phyloP scores from a whole-genome alignment of 805 yeast genomes.

The Teunomyces tritomae region DNA sequence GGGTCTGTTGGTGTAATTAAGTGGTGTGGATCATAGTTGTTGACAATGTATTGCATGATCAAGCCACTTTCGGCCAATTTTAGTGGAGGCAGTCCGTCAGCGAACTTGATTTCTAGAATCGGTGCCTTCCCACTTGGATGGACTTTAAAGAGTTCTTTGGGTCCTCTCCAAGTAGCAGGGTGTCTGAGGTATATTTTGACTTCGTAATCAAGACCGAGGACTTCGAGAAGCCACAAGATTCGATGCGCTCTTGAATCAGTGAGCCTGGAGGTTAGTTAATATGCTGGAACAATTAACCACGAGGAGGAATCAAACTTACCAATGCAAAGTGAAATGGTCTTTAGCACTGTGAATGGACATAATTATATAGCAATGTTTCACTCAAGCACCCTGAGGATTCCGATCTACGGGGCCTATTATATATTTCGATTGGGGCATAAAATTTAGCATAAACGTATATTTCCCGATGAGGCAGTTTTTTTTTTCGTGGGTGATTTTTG shows the following conservation, averaged over 20 bases:
- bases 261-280: slow-evolving; percentile 29
- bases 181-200: slow-evolving; percentile 52
- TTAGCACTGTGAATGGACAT: slow-evolving; percentile 1
- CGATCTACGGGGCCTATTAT: neutral
- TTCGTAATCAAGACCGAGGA: slow-evolving; percentile 53
- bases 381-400: neutral
- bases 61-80: slow-evolving; percentile 38
- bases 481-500: neutral
- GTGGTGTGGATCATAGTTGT: slow-evolving; percentile 31
- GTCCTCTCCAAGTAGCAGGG: slow-evolving; percentile 40
- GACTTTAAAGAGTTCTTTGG: slow-evolving; percentile 42
- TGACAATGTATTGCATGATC: slow-evolving; percentile 36
- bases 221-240: slow-evolving; percentile 63
- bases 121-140: slow-evolving; percentile 70
- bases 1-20: slow-evolving; percentile 21
- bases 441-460: neutral
- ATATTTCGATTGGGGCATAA: neutral
- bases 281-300: neutral
- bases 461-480: neutral
- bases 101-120: slow-evolving; percentile 42
- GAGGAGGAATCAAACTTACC: slow-evolving; percentile 16
- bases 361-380: neutral
- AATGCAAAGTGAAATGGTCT: slow-evolving; percentile 25
- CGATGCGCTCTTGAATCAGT: slow-evolving; percentile 59
- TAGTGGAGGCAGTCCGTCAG: slow-evolving; percentile 33